Base-by-base conservation (phyloP, 1,284 basidiomycete species). In the Leccinum ponderosum region DNA sequence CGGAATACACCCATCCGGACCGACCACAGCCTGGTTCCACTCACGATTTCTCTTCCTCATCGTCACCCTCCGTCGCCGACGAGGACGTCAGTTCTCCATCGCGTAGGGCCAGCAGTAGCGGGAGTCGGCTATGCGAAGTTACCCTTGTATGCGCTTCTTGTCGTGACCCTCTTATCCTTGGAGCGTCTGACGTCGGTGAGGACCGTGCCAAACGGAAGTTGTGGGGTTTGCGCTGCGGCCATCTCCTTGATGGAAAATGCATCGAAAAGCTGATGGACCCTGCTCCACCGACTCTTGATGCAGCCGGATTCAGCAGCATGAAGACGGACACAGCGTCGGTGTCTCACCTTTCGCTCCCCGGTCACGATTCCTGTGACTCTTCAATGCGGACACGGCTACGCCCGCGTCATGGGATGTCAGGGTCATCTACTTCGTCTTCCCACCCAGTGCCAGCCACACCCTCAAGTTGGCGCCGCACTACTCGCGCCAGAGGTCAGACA, bases 241-340 rank as follows among this genome's bases (percentile, higher is more conserved):
- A 92, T 68, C 74, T 92, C 66, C 79, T 92, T 2, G 90, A 92
- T 65, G 90, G 89, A 51, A 88, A 87, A 69, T 92, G 90, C 65
- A 73, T 88, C 4, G 80, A 81, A 60, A 76, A 79, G 63, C 62
- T 91, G 51, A 84, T 84, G 68, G 73, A 76, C 25, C 87, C 88
- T 1, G 52, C 60, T 3, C 50, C 53, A 27, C 54, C 61, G 11
- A 51, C 37, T 31, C 17, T 68, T n/a, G 65, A 69, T 17, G 58
- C 60, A 15, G 39, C 54, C 14, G 67, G 64, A 55, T 62, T 65
- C 31, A 78, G 77, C 15, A 81, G 80, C 62, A 14, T 39, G 39
- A 42, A 42, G 39, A 5, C 39, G n/a, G 9, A 42, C 39, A 44
- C 44, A 25, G 66, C 59, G 1, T 35, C 51, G n/a, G 55, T 12